Base-by-base conservation (phyloP, 331 rosid genomes). In the Rhamnella rubrinervis region DNA sequence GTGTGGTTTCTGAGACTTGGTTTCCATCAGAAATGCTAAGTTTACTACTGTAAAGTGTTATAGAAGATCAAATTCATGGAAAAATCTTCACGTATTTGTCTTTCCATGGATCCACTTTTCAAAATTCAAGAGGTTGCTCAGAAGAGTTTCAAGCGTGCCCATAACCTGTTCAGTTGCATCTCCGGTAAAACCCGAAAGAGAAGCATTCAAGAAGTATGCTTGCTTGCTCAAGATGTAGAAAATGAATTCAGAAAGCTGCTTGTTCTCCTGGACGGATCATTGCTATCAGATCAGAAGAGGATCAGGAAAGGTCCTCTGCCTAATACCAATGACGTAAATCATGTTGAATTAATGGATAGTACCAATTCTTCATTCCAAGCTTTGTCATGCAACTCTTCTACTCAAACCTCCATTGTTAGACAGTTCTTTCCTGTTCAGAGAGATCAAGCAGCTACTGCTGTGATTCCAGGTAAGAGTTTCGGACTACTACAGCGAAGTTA, bases 231-330 rank as follows among this genome's bases (percentile, higher is more conserved):
- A 56, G 66, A 63, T 44, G 75, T 75, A 71, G 58, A 62, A 44
- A 59, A 63, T 18, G 71, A 49, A 59, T 70, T 76, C 62, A 63
- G 55, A 47, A 63, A 56, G 47, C 71, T 76, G 20, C 66, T 76
- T 59, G 12, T 41, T 47, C 75, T 76, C 37, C 75, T 76, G 1
- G 51, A 70, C 37, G 57, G 67, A 63, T 57, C 71, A 4, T 12
- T 23, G 53, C 28, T 65, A 44, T 76, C 80, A 31, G 46, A 75
- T 68, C 62, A 17, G 15, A 68, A 47, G 60, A 75, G 75, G 53
- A 75, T 68, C 41, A 75, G 65, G 21, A 75, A 69, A n/a, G 75
- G 75, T 68, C 80, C 80, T 47, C 23, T 75, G 60, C 80, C 70
- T 17, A 46, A 67, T 39, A 68, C 35, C 65, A 47, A 15, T 13